A percentile compares a stretch with the other conserved stretches of the same genome.
Evolutionary conservation across 2,329 filamentous ascomycete species (phyloP).

Genomic region (Aspergillus intermedius): DNA sequence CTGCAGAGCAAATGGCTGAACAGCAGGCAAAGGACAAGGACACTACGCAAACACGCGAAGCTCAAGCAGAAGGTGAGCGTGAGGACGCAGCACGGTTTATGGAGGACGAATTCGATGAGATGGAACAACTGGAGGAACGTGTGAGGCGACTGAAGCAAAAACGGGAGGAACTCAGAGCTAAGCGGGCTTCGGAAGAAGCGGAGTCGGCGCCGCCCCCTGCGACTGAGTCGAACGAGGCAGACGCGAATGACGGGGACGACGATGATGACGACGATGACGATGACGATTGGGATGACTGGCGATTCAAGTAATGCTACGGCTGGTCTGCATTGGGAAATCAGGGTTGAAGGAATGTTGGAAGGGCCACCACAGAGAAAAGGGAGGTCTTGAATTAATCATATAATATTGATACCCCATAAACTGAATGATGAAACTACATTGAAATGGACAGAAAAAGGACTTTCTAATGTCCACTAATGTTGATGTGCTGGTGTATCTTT

Average conservation of each 20-base stretch:
- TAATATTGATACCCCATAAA: slow-evolving; percentile 32
- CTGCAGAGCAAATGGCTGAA: slow-evolving; percentile 55
- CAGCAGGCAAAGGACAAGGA: slow-evolving; percentile 44
- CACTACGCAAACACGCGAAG: slow-evolving; percentile 43
- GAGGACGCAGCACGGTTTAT: slow-evolving; percentile 69
- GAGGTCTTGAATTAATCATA: slow-evolving; percentile 20
- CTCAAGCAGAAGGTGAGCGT: slow-evolving; percentile 58
- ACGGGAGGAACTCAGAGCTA: slow-evolving; percentile 58
- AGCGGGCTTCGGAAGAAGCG: slow-evolving; percentile 19
- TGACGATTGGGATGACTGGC: slow-evolving; percentile 42
- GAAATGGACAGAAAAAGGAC: slow-evolving; percentile 8
- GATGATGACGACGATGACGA: slow-evolving; percentile 35
- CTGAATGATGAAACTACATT: slow-evolving; percentile 17
- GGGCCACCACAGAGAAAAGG: slow-evolving; percentile 17
- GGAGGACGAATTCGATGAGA: slow-evolving; percentile 74
- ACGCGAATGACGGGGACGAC: slow-evolving; percentile 29
- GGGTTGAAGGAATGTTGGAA: slow-evolving; percentile 12
- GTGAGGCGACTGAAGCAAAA: slow-evolving; percentile 63
- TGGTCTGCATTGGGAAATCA: background rate
- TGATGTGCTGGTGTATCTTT: slow-evolving; percentile 7
- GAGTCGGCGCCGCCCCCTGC: slow-evolving; percentile 20
- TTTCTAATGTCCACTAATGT: slow-evolving; percentile 9
- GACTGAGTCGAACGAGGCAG: slow-evolving; percentile 26
- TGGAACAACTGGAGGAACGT: slow-evolving; percentile 69
- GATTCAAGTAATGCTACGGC: slow-evolving; percentile 24